These are phyloP conservation scores for Hymenoscyphus scutula DNA, from an alignment of 2,329 filamentous ascomycete species.

Conservation along the genomic window DNA sequence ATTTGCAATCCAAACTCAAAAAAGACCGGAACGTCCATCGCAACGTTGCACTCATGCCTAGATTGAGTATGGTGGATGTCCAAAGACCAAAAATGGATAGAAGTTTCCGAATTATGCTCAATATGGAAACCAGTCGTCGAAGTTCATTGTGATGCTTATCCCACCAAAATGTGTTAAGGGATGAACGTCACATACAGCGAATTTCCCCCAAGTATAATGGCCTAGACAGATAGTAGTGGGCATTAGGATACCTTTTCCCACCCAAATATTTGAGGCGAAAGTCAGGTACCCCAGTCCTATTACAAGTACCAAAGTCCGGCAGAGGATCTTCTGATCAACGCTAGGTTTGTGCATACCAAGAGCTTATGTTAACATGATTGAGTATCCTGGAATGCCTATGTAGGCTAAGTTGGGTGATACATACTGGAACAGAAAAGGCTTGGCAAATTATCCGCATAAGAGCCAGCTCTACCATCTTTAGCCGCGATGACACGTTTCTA, in stretches of 20 bases:
- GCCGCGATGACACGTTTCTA: not conserved
- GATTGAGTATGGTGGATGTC: not conserved
- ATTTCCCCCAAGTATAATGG: no score
- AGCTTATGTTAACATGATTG: not conserved
- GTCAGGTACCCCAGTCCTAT: not conserved
- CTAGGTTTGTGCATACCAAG: not conserved
- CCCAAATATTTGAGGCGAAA: not conserved
- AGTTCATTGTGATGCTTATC: no score
- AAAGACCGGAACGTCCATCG: not conserved
- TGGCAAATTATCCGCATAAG: not conserved
- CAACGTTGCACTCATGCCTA: not conserved
- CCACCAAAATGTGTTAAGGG: no score
- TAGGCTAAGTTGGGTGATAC: not conserved
- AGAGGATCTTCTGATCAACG: constrained; percentile 2
- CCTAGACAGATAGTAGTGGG: no score
- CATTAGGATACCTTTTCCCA: not conserved
- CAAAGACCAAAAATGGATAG: not conserved
- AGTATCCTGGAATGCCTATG: not conserved
- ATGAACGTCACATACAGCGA: no score
- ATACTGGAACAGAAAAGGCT: not conserved
- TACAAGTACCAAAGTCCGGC: not conserved
- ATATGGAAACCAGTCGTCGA: no score
- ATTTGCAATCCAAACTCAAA: not conserved
- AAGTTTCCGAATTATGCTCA: not conserved
- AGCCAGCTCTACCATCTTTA: not conserved